Evolutionary conservation across 495 filamentous ascomycete species (phyloP).

Genomic region (Amniculicola lignicola): DNA sequence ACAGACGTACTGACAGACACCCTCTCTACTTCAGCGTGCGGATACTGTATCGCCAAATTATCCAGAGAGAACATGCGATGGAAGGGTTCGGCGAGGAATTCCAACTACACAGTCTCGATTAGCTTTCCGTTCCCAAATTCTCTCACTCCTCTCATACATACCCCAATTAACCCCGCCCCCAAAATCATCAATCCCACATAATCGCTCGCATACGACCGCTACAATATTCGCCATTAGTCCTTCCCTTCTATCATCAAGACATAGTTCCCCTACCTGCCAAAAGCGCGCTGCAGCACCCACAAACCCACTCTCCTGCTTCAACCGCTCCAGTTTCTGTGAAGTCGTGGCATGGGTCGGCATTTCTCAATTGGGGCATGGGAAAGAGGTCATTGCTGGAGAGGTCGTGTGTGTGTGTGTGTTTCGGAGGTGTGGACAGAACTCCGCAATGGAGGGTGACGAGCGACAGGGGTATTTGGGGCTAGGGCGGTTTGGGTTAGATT

Average conservation of each 20-base stretch:
- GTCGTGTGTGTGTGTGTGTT: too few species aligned
- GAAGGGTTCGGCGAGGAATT: conserved; percentile 76
- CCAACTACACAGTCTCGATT: conserved; percentile 53
- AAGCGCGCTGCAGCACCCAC: conserved; percentile 47
- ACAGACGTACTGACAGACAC: conserved; percentile 72
- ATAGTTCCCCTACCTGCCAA: conserved; percentile 42
- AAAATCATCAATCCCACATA: conserved; percentile 76
- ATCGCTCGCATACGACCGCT: conserved; percentile 83
- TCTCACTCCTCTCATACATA: conserved; percentile 41
- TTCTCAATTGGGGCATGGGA: too few species aligned
- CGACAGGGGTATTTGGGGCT: too few species aligned
- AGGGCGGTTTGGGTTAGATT: too few species aligned
- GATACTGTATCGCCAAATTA: conserved; percentile 79
- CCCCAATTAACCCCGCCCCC: conserved; percentile 61
- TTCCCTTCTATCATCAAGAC: neutral
- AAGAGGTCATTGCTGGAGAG: too few species aligned
- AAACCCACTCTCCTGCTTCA: conserved; percentile 21
- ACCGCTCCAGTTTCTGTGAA: conserved; percentile 12
- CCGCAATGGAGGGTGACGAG: too few species aligned
- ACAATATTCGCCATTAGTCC: too few species aligned
- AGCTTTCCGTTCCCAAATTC: neutral
- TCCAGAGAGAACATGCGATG: conserved; percentile 82
- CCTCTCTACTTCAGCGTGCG: conserved; percentile 78
- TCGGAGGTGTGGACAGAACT: too few species aligned
- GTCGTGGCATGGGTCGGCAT: conserved; percentile 25